These are phyloP conservation scores for Gynandropsis gynandra DNA, from an alignment of 345 rosid species.

Conservation along the genomic window DNA sequence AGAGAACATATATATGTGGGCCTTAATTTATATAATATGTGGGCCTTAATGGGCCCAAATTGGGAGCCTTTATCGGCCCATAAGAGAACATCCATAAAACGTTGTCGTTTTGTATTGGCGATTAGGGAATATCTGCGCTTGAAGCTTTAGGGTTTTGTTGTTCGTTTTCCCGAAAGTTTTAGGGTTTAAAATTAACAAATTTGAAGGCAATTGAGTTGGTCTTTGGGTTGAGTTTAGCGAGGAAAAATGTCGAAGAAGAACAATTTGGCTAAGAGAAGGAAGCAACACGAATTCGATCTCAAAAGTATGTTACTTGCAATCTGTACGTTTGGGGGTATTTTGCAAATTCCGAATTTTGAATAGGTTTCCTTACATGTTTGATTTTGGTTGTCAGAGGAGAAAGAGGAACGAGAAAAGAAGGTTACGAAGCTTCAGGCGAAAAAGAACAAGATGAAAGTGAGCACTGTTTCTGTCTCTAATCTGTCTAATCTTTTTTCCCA, in stretches of 20 bases:
- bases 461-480: conserved; percentile 5
- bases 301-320: conserved; percentile 34
- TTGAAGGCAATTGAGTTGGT: not conserved
- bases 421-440: conserved; percentile 67
- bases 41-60: conserved; percentile 5
- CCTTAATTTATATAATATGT: too few species aligned
- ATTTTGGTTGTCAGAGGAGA: conserved; percentile 52
- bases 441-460: conserved; percentile 94
- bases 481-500: too few species aligned
- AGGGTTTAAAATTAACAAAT: conserved; percentile 14
- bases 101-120: not conserved
- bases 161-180: too few species aligned
- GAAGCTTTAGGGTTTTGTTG: too few species aligned
- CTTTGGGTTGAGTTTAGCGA: not conserved
- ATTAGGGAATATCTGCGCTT: too few species aligned
- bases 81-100: not conserved
- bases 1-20: too few species aligned
- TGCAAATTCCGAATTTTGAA: not conserved
- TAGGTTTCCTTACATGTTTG: too few species aligned
- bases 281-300: conserved; percentile 78
- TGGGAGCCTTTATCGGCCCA: not conserved
- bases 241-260: conserved; percentile 93
- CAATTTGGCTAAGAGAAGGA: conserved; percentile 65
- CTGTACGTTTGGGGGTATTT: not conserved
- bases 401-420: conserved; percentile 56